Base-by-base conservation (phyloP, 805 yeast genomes). In the Cyberlindnera japonica region DNA sequence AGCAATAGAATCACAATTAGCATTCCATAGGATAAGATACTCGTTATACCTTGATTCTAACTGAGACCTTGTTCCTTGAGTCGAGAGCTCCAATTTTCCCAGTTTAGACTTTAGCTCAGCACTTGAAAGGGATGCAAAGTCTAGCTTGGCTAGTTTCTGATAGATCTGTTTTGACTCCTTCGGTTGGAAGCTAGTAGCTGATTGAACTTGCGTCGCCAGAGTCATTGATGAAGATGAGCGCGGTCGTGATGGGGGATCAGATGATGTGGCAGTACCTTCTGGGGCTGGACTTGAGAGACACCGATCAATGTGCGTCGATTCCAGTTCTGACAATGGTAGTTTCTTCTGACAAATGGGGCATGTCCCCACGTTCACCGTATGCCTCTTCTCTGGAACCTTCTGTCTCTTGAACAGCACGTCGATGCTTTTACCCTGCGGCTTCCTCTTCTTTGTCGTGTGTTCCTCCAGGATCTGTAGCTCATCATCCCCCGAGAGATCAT, bases 11-110 rank as follows among this genome's bases (percentile, higher is more conserved):
- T 88, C 96, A 31, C 80, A 71, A 54, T 88, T 88, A 11, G 95
- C 81, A 55, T 90, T 90, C 79, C 81, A 83, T 10, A 88, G 55
- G 23, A 80, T 76, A 41, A 83, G 77, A 65, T 79, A 90, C 49
- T 89, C 91, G 46, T 77, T 81, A 55, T 84, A 84, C 29, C 98
- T 63, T 15, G 73, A 62, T 45, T 85, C 90, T 50, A 89, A 54
- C 47, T 76, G 81, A 13, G 62, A 63, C 44, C 86, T 68, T 1
- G 81, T 61, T 0, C 97, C 98, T 9, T 57, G 59, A 0, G 77
- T 68, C 0, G 89, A 74, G 6, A 90, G 59, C 12, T 76, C 75
- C 17, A 76, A 57, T 7, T 72, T 68, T 2, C 67, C 37, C 13
- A 90, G 63, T 54, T 79, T 79, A 33, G 75, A 78, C 49, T 79